phyloP scores from a whole-genome alignment of 2,329 filamentous ascomycete species.

The Trematosphaeria pertusa region DNA sequence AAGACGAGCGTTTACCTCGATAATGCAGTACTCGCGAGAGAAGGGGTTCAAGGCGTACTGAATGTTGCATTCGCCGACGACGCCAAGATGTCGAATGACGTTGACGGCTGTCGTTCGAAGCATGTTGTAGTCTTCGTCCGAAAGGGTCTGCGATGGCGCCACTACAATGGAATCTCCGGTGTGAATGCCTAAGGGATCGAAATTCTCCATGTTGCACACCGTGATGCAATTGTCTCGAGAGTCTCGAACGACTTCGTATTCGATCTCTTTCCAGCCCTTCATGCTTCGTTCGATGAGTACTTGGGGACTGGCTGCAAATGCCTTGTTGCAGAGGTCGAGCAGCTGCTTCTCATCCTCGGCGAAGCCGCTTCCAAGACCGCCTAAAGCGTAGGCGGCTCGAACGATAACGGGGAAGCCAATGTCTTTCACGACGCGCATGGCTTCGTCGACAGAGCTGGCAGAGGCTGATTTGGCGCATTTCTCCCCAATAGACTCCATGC shows the following conservation, averaged over 20 bases:
- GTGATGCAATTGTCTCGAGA: constrained; percentile 98
- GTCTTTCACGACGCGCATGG: constrained; percentile 82
- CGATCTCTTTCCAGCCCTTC: constrained; percentile 99
- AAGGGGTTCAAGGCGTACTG: constrained; percentile 97
- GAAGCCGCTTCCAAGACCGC: constrained; percentile 94
- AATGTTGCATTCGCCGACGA: constrained; percentile 98
- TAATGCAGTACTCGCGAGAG: constrained; percentile 97
- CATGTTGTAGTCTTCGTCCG: constrained; percentile 99
- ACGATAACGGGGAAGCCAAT: constrained; percentile 98
- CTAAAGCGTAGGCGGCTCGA: constrained; percentile 92
- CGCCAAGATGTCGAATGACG: constrained; percentile 94
- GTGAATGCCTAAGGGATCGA: constrained; percentile 96
- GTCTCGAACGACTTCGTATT: constrained; percentile 98
- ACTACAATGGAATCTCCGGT: constrained; percentile 99
- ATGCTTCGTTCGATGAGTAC: constrained; percentile 97
- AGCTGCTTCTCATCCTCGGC: constrained; percentile 86
- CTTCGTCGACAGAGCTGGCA: constrained; percentile 86
- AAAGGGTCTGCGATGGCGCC: constrained; percentile 93
- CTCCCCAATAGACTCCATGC: constrained; percentile 98
- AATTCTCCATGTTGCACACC: constrained; percentile 99
- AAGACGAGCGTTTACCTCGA: constrained; percentile 96
- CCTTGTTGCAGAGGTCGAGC: constrained; percentile 88
- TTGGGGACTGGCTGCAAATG: constrained; percentile 92
- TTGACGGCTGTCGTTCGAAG: constrained; percentile 95
- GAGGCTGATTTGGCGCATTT: constrained; percentile 98